Evolutionary conservation across 371 early-diverging fungal species (phyloP).

Genomic region (Mortierella sp.): DNA sequence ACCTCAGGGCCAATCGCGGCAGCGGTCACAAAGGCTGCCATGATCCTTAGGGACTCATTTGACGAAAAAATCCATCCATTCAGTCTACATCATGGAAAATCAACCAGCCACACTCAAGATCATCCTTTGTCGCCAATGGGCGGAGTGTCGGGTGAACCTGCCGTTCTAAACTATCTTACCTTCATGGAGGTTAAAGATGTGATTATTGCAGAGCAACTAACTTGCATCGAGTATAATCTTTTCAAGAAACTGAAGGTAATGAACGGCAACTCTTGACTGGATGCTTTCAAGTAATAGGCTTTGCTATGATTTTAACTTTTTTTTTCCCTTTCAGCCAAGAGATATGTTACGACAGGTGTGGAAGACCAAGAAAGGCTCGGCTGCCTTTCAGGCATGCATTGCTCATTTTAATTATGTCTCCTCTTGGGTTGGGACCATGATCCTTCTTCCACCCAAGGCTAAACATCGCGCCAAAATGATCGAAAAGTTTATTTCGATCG

Average conservation of each 20-base stretch:
- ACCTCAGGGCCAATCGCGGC: conserved; percentile 8
- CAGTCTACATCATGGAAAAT: conserved; percentile 4
- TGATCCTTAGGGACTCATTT: conserved; percentile 15
- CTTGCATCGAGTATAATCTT: conserved; percentile 70
- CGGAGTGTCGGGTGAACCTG: conserved; percentile 16
- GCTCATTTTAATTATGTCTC: conserved; percentile 75
- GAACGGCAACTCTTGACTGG: neutral
- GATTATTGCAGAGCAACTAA: conserved; percentile 76
- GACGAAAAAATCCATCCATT: conserved; percentile 40
- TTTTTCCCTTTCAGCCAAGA: conserved; percentile 49
- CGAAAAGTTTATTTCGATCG: conserved; percentile 74
- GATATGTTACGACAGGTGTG: conserved; percentile 71
- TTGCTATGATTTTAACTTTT: too few relatives aligned
- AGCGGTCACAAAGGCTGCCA: conserved; percentile 11
- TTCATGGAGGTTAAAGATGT: conserved; percentile 61
- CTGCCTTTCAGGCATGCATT: conserved; percentile 64
- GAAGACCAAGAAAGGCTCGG: conserved; percentile 51
- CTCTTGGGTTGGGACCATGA: conserved; percentile 77
- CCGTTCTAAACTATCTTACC: conserved; percentile 11
- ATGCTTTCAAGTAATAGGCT: too few relatives aligned
- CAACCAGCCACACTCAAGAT: neutral
- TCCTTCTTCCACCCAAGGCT: conserved; percentile 67
- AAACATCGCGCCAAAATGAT: conserved; percentile 70
- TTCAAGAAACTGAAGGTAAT: conserved; percentile 61
- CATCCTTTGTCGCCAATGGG: neutral